Conservation (phyloP, 179 eudicot genomes). For the Spergularia azorica region DNA sequence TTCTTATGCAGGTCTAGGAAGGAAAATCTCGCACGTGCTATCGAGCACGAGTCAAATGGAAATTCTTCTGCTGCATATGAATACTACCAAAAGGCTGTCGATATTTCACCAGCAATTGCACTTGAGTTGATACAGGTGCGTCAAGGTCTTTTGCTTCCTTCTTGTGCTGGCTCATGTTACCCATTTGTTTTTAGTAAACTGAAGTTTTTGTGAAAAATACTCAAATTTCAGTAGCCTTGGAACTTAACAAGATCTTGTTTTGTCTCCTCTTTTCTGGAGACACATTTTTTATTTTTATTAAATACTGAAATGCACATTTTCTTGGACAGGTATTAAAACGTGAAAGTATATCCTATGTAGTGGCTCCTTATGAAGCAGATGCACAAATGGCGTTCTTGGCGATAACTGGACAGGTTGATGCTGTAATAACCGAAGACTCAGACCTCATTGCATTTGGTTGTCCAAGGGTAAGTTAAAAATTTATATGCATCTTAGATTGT, state of each 20-base stretch:
- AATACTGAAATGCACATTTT: constrained; percentile 22
- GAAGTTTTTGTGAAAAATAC: background rate
- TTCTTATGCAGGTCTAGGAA: constrained; percentile 68
- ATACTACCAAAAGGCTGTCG: constrained; percentile 93
- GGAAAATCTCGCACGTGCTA: constrained; percentile 89
- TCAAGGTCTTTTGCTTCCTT: background rate
- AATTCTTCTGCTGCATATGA: constrained; percentile 83
- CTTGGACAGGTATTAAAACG: constrained; percentile 67
- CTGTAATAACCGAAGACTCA: constrained; percentile 94
- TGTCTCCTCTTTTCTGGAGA: background rate
- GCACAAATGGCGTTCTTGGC: constrained; percentile 98
- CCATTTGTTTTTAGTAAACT: background rate
- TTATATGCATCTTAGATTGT: background rate
- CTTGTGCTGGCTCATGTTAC: background rate
- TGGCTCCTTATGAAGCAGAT: constrained; percentile 99
- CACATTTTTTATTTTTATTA: background rate
- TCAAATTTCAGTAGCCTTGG: background rate
- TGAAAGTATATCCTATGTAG: constrained; percentile 69
- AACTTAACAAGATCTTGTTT: background rate
- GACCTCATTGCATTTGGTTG: constrained; percentile 97
- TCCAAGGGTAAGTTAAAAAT: constrained; percentile 68
- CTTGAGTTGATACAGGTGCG: constrained; percentile 82
- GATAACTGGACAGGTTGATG: constrained; percentile 75
- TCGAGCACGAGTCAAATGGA: constrained; percentile 90
- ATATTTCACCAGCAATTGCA: constrained; percentile 87